A percentile compares a stretch with the other conserved stretches of the same genome.
phyloP scores from a whole-genome alignment of 306 rosid genomes.

The Malus asiatica region DNA sequence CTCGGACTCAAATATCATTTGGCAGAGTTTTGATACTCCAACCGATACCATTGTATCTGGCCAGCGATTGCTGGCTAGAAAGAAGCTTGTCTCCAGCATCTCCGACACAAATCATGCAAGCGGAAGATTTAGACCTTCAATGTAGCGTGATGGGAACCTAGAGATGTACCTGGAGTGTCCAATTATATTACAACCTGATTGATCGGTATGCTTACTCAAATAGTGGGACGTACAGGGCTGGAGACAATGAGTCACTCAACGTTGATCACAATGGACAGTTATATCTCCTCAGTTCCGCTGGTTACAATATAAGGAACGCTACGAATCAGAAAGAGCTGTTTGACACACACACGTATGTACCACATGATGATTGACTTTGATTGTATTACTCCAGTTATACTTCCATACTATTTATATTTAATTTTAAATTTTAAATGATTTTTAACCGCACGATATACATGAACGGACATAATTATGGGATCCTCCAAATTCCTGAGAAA shows the following conservation, averaged over 20 bases:
- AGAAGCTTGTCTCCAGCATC: not conserved
- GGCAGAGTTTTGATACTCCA: conserved; percentile 22
- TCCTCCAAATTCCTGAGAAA: no score
- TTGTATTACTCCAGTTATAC: conserved; percentile 2
- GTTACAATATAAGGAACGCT: not conserved
- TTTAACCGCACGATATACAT: accelerated
- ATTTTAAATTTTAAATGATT: no score
- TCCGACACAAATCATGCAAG: not conserved
- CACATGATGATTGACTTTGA: not conserved
- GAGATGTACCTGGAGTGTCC: not conserved
- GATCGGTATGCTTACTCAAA: not conserved
- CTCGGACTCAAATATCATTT: not conserved
- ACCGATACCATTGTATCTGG: conserved; percentile 15
- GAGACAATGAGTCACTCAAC: not conserved
- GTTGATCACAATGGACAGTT: not conserved
- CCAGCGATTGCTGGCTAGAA: not conserved
- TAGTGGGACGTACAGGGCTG: not conserved
- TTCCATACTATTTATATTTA: not conserved
- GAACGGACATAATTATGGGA: no score
- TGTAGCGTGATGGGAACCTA: not conserved
- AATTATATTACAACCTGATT: accelerated
- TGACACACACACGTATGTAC: not conserved
- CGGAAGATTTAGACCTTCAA: not conserved
- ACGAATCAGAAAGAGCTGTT: not conserved
- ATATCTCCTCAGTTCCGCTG: not conserved